Percentiles rank a stretch among this genome's conserved stretches.
phyloP scores from a whole-genome alignment of 306 rosid genomes.

The Prosopis cineraria region DNA sequence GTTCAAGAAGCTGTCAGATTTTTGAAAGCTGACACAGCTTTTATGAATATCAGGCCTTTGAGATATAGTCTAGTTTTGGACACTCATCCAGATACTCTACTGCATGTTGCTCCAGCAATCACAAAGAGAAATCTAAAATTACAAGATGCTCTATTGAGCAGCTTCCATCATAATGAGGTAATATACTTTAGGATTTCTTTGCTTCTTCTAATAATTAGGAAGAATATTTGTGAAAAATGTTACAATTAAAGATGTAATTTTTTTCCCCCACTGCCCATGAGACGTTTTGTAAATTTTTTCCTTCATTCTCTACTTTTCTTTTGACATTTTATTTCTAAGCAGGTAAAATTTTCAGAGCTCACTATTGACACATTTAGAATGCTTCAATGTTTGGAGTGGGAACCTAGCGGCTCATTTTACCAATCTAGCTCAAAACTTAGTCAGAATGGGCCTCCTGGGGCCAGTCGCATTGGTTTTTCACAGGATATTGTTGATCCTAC shows the following conservation, averaged over 20 bases:
- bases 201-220: constrained; percentile 16
- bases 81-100: constrained; percentile 72
- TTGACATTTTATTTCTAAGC: constrained; percentile 35
- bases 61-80: constrained; percentile 85
- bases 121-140: constrained; percentile 65
- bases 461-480: constrained; percentile 62
- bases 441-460: constrained; percentile 68
- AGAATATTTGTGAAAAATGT: constrained; percentile 13
- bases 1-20: constrained; percentile 85
- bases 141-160: constrained; percentile 81
- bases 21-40: constrained; percentile 75
- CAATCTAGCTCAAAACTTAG: constrained; percentile 61
- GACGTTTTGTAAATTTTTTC: constrained; percentile 20
- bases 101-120: constrained; percentile 49
- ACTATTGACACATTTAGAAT: constrained; percentile 93
- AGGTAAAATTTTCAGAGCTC: constrained; percentile 94
- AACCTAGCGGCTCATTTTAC: constrained; percentile 89
- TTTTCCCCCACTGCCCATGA: not conserved
- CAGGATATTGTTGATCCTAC: constrained; percentile 94
- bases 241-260: not conserved
- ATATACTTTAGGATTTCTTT: constrained; percentile 33
- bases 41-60: constrained; percentile 87
- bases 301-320: constrained; percentile 12
- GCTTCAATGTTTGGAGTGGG: constrained; percentile 99
- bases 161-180: constrained; percentile 90